Evolutionary conservation across 371 early-diverging fungal species (phyloP).

Genomic region (Vavraia culicis): DNA sequence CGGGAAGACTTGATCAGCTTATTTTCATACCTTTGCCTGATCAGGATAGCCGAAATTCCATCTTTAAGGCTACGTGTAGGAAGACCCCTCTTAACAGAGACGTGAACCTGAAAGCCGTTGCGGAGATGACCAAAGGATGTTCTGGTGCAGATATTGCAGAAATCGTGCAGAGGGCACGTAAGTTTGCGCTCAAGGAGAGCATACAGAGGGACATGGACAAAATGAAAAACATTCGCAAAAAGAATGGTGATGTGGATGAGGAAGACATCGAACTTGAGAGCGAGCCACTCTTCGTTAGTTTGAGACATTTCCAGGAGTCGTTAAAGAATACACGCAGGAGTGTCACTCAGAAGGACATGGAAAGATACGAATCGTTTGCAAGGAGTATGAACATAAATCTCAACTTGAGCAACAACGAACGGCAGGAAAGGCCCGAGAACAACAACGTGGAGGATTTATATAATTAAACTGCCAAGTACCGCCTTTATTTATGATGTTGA

Average conservation of each 20-base stretch:
- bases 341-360: constrained; percentile 80
- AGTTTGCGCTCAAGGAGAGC: constrained; percentile 87
- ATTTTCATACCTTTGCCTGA: constrained; percentile 54
- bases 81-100: constrained; percentile 71
- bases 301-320: constrained; percentile 84
- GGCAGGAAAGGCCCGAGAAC: background rate
- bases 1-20: constrained; percentile 76
- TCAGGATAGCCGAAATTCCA: constrained; percentile 59
- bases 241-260: constrained; percentile 45
- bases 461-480: too few species aligned
- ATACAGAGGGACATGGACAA: constrained; percentile 66
- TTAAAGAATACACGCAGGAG: constrained; percentile 84
- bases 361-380: constrained; percentile 94
- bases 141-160: constrained; percentile 97
- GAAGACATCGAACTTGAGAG: constrained; percentile 44
- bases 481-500: too few species aligned
- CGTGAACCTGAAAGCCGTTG: constrained; percentile 63
- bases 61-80: constrained; percentile 72
- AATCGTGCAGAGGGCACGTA: constrained; percentile 95
- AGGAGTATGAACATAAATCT: constrained; percentile 44
- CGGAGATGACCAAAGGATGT: constrained; percentile 76
- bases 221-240: constrained; percentile 47
- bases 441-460: too few species aligned
- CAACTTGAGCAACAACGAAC: constrained; percentile 8
- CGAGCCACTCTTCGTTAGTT: constrained; percentile 66